Percentiles rank a stretch among this genome's conserved stretches.
These are phyloP conservation scores for Colletotrichum phormii DNA, from an alignment of 2,329 filamentous ascomycete species.

Conservation along the genomic window DNA sequence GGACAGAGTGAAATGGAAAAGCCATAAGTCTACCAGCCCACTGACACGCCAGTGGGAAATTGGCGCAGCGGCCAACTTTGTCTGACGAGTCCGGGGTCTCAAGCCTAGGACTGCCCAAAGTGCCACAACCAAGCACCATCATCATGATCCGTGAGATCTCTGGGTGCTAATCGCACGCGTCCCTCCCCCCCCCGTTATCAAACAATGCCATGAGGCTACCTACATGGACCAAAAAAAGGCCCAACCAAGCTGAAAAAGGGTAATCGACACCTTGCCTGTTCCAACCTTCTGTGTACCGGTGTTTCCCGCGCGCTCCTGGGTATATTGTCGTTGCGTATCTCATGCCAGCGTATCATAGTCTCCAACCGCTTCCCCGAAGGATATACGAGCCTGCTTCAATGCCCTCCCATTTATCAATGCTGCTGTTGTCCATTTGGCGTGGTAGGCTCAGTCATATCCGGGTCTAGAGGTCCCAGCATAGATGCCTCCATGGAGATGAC, in stretches of 20 bases:
- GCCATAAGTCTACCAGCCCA: conserved; percentile 7
- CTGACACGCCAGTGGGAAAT: not conserved
- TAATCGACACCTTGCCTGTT: conserved; percentile 9
- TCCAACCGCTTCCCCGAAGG: not conserved
- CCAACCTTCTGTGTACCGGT: conserved; percentile 24
- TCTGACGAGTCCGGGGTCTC: conserved; percentile 12
- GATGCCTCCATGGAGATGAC: conserved; percentile 35
- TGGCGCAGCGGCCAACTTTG: not conserved
- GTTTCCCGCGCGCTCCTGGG: conserved; percentile 34
- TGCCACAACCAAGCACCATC: conserved; percentile 19
- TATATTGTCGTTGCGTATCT: conserved; percentile 36
- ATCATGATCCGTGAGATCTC: conserved; percentile 23
- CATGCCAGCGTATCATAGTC: conserved; percentile 29
- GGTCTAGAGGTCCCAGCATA: conserved; percentile 26
- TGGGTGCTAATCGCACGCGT: not conserved
- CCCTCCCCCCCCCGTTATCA: not conserved
- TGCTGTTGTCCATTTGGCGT: conserved; percentile 23
- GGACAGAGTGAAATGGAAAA: not conserved
- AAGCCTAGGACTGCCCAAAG: not conserved
- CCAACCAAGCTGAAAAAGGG: conserved; percentile 8
- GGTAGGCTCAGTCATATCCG: conserved; percentile 9
- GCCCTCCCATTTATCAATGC: conserved; percentile 9
- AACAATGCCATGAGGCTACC: conserved; percentile 22
- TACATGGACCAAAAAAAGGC: conserved; percentile 15
- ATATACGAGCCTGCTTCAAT: not conserved